Evolutionary conservation across 148 eudicot genomes (phyloP).

Genomic region (Spergularia bocconei): DNA sequence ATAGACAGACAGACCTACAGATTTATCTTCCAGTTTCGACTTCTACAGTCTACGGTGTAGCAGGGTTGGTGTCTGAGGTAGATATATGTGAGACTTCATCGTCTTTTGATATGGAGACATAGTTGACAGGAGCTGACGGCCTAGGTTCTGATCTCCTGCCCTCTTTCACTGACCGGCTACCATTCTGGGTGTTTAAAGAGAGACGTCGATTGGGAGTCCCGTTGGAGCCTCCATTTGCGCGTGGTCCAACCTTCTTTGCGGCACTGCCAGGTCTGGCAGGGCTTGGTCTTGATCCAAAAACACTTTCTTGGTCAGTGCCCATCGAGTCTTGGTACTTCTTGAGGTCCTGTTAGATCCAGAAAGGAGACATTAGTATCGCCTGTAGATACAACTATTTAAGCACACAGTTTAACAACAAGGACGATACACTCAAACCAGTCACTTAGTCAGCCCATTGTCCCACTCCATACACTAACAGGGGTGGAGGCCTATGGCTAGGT

Average conservation of each 20-base stretch:
- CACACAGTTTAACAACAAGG: no score
- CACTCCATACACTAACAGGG: no score
- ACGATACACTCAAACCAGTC: no score
- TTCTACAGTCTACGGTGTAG: conserved; percentile 66
- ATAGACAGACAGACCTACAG: conserved; percentile 17
- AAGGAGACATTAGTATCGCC: neutral
- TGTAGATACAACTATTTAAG: no score
- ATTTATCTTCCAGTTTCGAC: conserved; percentile 23
- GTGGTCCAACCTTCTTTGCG: conserved; percentile 79
- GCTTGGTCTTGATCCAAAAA: conserved; percentile 75
- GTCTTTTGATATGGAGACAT: conserved; percentile 69
- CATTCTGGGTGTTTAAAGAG: conserved; percentile 60
- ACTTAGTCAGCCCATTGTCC: no score
- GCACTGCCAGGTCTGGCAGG: conserved; percentile 65
- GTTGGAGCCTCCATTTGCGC: conserved; percentile 72
- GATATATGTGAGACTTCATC: conserved; percentile 81
- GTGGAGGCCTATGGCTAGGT: no score
- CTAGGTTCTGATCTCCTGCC: conserved; percentile 59
- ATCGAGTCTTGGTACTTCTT: conserved; percentile 83
- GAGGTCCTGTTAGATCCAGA: conserved; percentile 60
- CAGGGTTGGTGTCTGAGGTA: conserved; percentile 56
- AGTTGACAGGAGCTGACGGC: conserved; percentile 75
- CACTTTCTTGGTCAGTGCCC: conserved; percentile 58
- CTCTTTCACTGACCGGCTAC: conserved; percentile 65
- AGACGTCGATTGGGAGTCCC: conserved; percentile 67